These are phyloP conservation scores for Mucor velutinosus DNA, from an alignment of 371 early-diverging fungal species.

Conservation along the genomic window DNA sequence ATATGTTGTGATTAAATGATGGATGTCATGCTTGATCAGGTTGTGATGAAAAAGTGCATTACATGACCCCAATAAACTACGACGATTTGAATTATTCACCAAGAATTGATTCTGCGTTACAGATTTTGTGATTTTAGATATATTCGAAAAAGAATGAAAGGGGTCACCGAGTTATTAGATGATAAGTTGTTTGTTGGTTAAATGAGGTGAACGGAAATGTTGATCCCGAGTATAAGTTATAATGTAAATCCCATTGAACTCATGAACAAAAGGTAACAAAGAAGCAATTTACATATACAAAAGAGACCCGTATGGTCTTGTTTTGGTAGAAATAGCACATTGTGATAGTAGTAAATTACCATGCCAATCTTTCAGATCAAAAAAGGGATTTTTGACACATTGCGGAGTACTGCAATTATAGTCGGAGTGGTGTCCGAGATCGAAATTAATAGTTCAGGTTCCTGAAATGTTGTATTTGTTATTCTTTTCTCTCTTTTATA, in stretches of 20 bases:
- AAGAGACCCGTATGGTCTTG: no score
- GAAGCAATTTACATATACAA: no score
- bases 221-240: neutral
- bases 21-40: neutral
- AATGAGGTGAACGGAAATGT: neutral
- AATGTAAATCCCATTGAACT: neutral
- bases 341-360: neutral
- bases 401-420: neutral
- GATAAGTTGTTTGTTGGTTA: neutral
- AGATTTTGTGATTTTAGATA: neutral
- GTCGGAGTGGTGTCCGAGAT: neutral
- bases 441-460: constrained; percentile 3
- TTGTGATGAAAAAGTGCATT: neutral
- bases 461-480: constrained; percentile 24
- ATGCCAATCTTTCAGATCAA: neutral
- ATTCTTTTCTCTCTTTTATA: constrained; percentile 3
- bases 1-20: neutral
- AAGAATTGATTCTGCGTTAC: neutral
- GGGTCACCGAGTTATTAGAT: neutral
- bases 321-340: neutral
- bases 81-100: neutral
- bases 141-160: neutral
- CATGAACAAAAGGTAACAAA: neutral
- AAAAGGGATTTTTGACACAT: neutral
- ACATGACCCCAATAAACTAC: neutral